Percentiles rank a stretch among this genome's conserved stretches.
Evolutionary conservation across 805 yeast species (phyloP).

Genomic region (Scheffersomyces stipitis): DNA sequence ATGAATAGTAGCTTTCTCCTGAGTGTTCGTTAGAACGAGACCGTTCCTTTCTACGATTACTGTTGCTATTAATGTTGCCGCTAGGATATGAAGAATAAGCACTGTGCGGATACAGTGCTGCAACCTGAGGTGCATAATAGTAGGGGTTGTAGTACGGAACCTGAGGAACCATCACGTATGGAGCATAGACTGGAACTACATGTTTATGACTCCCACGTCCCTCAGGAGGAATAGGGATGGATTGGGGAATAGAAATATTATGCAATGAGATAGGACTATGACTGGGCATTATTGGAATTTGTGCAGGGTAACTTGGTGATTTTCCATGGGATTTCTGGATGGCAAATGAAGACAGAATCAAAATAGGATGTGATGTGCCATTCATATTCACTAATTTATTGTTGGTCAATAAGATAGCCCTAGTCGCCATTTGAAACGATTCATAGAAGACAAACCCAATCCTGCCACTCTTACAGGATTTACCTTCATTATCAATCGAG

Average conservation of each 20-base stretch:
- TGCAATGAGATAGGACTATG: background rate
- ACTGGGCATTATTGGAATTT: background rate
- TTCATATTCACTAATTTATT: slow-evolving; percentile 22
- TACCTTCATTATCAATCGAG: slow-evolving; percentile 12
- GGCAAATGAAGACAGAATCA: slow-evolving; percentile 41
- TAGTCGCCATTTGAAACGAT: slow-evolving; percentile 56
- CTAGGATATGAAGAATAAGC: too few species aligned
- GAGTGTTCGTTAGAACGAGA: background rate
- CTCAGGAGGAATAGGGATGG: background rate
- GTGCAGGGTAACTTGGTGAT: background rate
- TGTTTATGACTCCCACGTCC: too few species aligned
- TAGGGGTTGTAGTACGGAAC: slow-evolving; percentile 11
- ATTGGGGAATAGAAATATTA: background rate
- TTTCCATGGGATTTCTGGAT: slow-evolving; percentile 27
- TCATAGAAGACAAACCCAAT: slow-evolving; percentile 67
- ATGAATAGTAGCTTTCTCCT: background rate
- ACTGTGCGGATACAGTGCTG: background rate
- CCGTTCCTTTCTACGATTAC: background rate
- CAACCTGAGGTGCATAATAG: slow-evolving; percentile 1
- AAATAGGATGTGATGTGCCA: slow-evolving; percentile 16
- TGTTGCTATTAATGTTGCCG: background rate
- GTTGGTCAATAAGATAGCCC: slow-evolving; percentile 58
- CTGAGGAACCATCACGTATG: slow-evolving; percentile 1
- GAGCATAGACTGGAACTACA: background rate
- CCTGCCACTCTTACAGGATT: slow-evolving; percentile 6